phyloP scores from a whole-genome alignment of 2,329 filamentous ascomycete species.

The Phaeoacremonium minimum region DNA sequence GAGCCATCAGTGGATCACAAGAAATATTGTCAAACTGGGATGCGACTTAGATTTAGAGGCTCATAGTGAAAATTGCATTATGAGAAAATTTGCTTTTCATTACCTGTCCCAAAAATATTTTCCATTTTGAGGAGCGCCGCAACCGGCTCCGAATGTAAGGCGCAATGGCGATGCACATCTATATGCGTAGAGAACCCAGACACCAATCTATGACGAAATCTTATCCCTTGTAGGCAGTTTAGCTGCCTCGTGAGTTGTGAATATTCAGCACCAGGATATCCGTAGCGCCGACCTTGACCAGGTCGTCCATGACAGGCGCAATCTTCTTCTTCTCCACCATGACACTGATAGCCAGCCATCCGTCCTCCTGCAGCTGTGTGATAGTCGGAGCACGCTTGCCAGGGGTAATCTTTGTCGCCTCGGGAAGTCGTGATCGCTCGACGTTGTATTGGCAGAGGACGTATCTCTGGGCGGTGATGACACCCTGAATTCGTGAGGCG shows the following conservation, averaged over 20 bases:
- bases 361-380: constrained; percentile 80
- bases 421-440: constrained; percentile 60
- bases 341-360: constrained; percentile 89
- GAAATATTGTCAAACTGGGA: no score
- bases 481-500: constrained; percentile 79
- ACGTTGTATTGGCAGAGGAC: constrained; percentile 98
- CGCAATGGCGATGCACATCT: no score
- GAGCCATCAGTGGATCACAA: no score
- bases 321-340: constrained; percentile 92
- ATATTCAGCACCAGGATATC: constrained; percentile 86
- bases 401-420: constrained; percentile 75
- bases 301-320: constrained; percentile 80
- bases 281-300: constrained; percentile 70
- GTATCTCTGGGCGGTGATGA: constrained; percentile 91
- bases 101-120: no score
- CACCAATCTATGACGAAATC: no score
- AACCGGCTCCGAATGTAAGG: no score
- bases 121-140: no score
- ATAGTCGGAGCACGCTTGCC: constrained; percentile 92
- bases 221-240: constrained; percentile 6
- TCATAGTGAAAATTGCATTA: no score
- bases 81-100: no score
- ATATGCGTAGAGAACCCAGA: no score
- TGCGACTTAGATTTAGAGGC: no score
- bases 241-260: constrained; percentile 54